These are phyloP conservation scores for Russula brevipes DNA, from an alignment of 768 basidiomycete species.

Conservation along the genomic window DNA sequence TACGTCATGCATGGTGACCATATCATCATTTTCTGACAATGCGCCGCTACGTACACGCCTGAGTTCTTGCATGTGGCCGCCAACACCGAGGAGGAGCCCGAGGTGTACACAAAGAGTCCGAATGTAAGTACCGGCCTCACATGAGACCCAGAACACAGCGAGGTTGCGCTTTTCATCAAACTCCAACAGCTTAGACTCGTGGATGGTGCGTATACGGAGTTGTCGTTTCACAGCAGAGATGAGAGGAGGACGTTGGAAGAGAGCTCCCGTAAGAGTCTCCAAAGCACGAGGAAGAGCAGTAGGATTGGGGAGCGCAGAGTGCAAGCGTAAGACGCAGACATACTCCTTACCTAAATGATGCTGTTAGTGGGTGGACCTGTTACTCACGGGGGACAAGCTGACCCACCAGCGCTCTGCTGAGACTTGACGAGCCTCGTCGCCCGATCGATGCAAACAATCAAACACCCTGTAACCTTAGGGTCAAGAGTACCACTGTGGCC, in stretches of 20 bases:
- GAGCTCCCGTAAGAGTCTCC: constrained; percentile 94
- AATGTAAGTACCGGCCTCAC: constrained; percentile 96
- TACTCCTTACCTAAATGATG: constrained; percentile 82
- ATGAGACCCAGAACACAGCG: constrained; percentile 97
- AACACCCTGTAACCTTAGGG: constrained; percentile 97
- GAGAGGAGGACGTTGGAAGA: constrained; percentile 97
- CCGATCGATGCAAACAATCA: constrained; percentile 98
- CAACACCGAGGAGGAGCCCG: constrained; percentile 89
- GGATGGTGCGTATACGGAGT: constrained; percentile 93
- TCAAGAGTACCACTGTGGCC: constrained; percentile 98
- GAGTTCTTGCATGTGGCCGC: constrained; percentile 99
- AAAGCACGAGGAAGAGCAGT: constrained; percentile 87
- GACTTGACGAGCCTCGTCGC: constrained; percentile 97
- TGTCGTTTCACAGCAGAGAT: constrained; percentile 99
- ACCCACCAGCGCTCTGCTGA: constrained; percentile 92
- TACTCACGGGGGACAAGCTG: neutral
- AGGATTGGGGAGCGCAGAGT: constrained; percentile 74
- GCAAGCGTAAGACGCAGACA: constrained; percentile 91
- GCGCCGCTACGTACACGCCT: constrained; percentile 92
- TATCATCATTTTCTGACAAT: constrained; percentile 95
- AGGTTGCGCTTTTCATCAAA: constrained; percentile 97
- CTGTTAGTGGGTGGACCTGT: neutral
- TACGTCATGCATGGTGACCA: constrained; percentile 99
- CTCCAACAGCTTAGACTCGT: constrained; percentile 92
- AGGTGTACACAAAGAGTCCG: constrained; percentile 97